Evolutionary conservation across 2,329 filamentous ascomycete genomes (phyloP), one percentile per base, ranked within the genome.

Genomic region (Botrytis medusae): DNA sequence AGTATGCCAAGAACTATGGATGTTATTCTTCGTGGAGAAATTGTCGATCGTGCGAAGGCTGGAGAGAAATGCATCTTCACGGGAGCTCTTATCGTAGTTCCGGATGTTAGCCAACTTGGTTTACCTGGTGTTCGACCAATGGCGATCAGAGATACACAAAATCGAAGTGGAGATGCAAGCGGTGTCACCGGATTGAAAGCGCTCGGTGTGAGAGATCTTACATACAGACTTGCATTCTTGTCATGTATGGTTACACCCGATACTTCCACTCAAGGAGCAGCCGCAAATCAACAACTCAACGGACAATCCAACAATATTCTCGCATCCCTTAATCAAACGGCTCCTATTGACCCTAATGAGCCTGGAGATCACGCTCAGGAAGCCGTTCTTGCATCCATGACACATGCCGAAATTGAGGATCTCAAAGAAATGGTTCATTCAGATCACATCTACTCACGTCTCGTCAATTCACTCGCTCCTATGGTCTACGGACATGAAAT

Each of bases 1-100:
- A 98, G 95, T 84, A 99, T 99, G 96, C 96, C 96, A 37, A 89
- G 96, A 74, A 99, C 96, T 4, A 96, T 99, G 89, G 96, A 99
- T 80, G 92, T 99, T 60, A 98, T 99, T 77, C 84, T 99, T 48
- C 91, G 96, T 74, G 96, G 96, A 80, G 96, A 99, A 82, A 98
- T 99, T 85, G 96, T 99, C 40, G 96, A 99, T 79, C 91, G 96
- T 69, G 95, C 95, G 70, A 98, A 98, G 85, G 96, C 96, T 67
- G 96, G 96, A 76, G 96, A 99, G 83, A 98, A 97, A 83, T 99
- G 96, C 82, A 93, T 99, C 79, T 99, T 99, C 82, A 98, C 95
- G 0, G 96, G 96, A 76, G 95, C 95, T 8, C 84, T 98, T 76
- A 98, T 99, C 74, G 96, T 99, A 29, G 94, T 99, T 48, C 96